Conservation (phyloP, 768 basidiomycete genomes). For the Pulveroboletus ravenelii region DNA sequence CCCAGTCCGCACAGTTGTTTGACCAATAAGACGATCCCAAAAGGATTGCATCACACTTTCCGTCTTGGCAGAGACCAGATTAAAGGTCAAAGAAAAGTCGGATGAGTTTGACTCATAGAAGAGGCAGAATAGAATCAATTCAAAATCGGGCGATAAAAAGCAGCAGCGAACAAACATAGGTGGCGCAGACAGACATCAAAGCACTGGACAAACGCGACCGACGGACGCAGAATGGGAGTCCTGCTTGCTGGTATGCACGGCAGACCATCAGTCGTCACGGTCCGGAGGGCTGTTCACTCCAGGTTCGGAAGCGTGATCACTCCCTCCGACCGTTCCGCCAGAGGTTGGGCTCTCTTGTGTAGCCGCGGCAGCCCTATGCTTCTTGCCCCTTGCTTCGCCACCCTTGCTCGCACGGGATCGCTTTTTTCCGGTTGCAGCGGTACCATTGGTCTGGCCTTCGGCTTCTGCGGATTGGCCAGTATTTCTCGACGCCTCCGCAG, state of each 20-base stretch:
- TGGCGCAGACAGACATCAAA: constrained; percentile 10
- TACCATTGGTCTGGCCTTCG: constrained; percentile 16
- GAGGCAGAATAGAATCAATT: constrained; percentile 27
- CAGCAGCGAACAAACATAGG: constrained; percentile 6
- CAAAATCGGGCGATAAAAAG: constrained; percentile 9
- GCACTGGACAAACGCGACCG: constrained; percentile 1
- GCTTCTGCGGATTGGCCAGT: constrained; percentile 14
- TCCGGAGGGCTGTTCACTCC: constrained; percentile 23
- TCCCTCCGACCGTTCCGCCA: constrained; percentile 24
- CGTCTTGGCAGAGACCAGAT: constrained; percentile 18
- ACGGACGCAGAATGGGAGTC: neutral
- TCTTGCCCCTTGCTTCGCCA: constrained; percentile 30
- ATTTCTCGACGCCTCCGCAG: constrained; percentile 24
- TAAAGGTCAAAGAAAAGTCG: constrained; percentile 31
- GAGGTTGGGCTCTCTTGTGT: constrained; percentile 17
- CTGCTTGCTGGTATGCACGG: neutral
- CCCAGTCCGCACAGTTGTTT: constrained; percentile 23
- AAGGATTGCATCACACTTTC: constrained; percentile 12
- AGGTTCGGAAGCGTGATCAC: constrained; percentile 25
- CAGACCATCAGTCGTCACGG: constrained; percentile 19
- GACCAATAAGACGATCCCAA: constrained; percentile 30
- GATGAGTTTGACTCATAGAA: constrained; percentile 18
- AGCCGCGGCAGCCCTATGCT: constrained; percentile 21
- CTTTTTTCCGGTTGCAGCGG: constrained; percentile 24
- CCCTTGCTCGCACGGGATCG: constrained; percentile 29